Evolutionary conservation across 1,139 yeast species (phyloP), one percentile per base, ranked within the genome.

Genomic region (Candida pseudoviswanathii): DNA sequence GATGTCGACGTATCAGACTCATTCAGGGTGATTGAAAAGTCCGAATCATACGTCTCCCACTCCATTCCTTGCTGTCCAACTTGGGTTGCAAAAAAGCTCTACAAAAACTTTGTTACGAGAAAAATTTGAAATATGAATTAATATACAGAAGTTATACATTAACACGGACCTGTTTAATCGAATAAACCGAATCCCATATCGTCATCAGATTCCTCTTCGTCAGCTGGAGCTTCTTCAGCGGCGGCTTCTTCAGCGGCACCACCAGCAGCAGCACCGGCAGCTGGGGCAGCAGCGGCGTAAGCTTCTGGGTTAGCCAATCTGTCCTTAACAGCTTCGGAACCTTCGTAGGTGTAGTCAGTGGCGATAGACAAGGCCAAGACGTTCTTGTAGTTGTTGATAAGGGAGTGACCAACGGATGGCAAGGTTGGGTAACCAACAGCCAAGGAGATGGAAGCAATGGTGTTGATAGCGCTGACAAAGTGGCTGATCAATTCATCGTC

Each of bases 211-310:
- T 86, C 92, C 68, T 84, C 84, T 60, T 81, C 85, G 58, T 81
- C 89, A 60, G 78, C 85, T 65, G 81, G 84, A 60, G 81, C 85
- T 58, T 81, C 89, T 61, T 78, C 85, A 65, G 81, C 95, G 61
- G 81, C 87, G 52, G 84, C 85, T 57, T 80, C 87, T 55, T 75
- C 84, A 53, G 75, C 81, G 61, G 81, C 80, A 58, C 86, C 82
- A 66, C 92, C 86, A 68, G 77, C 88, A 70, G 96, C 91, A 63
- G 97, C 96, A 77, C 95, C 92, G 68, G 97, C 80, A 67, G 71
- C 88, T 71, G 98, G 98, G 77, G 96, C 96, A 77, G 97, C 97
- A 67, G 96, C 97, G 75, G 99, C 99, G 89, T 94, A 94, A 80
- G 97, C 98, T 50, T 77, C 81, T 64, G 81, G 81, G 80, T 77